phyloP scores from a whole-genome alignment of 495 filamentous ascomycete genomes.

The Halenospora varia region DNA sequence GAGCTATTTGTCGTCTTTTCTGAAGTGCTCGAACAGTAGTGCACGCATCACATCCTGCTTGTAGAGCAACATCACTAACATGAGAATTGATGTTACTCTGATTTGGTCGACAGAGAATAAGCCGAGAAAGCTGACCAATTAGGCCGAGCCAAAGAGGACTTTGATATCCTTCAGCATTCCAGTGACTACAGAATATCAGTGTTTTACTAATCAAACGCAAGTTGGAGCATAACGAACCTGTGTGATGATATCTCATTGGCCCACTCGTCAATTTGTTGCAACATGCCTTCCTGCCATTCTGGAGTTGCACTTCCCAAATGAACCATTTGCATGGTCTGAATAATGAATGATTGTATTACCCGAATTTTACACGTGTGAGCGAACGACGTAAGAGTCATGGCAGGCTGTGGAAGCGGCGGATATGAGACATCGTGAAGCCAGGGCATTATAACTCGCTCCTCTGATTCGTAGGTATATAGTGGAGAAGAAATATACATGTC shows the following conservation, averaged over 20 bases:
- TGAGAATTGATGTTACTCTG: background rate
- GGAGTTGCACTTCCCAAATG: background rate
- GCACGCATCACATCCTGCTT: constrained; percentile 5
- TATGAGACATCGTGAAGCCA: constrained; percentile 4
- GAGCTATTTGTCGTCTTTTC: background rate
- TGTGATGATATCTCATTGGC: constrained; percentile 6
- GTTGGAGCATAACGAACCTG: background rate
- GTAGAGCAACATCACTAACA: background rate
- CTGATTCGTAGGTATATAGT: background rate
- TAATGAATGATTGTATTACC: constrained; percentile 8
- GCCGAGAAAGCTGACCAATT: constrained; percentile 5
- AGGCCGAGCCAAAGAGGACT: constrained; percentile 6
- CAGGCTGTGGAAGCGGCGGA: background rate
- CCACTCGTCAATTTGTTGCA: constrained; percentile 7
- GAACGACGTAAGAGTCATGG: background rate
- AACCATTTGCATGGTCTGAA: constrained; percentile 7
- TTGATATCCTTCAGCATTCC: constrained; percentile 5
- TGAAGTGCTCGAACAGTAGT: constrained; percentile 7
- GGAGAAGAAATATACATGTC: constrained; percentile 6
- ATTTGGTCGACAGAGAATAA: constrained; percentile 1
- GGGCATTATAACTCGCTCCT: background rate
- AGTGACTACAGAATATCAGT: constrained; percentile 1
- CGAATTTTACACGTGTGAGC: constrained; percentile 9
- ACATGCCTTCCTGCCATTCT: constrained; percentile 11
- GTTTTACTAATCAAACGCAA: background rate